Base-by-base conservation (phyloP, 805 yeast genomes). In the Candida patagonica region DNA sequence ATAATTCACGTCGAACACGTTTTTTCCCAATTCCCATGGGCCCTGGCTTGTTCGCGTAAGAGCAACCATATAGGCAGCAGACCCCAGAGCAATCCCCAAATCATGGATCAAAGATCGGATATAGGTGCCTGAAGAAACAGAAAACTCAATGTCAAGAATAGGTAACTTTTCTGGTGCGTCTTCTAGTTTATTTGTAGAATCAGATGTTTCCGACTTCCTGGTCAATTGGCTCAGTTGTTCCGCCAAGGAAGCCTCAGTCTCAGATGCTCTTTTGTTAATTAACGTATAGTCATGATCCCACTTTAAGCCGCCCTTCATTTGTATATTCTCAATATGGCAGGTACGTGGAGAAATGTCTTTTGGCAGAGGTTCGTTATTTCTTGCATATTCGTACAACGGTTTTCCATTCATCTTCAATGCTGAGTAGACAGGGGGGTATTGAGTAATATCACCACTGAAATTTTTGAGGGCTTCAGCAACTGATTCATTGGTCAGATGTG, bases 321-420 rank as follows among this genome's bases (percentile, higher is more conserved):
- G 66, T 30, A 86, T 53, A 26, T 68, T 71, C 48, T 65, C 61
- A 2, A 92, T 71, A 23, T 66, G 68, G 10, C 86, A 86, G 22
- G 75, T 74, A 49, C 98, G 70, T 1, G 83, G 72, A 52, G 82
- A 77, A 38, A 94, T 85, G n/a, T 80, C 73, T 37, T 74, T 71
- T 0, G 98, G 98, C 16, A 92, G 67, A 0, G 95, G 89, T 20
- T 73, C 65, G 0, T 94, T 94, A 46, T 81, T 74, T 47, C 98
- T 70, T 1, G 98, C 98, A 57, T 92, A 92, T 52, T 89, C 95
- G 56, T 94, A 87, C 35, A 94, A 64, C 3, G 95, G 94, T 61
- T 79, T 86, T 13, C 99, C 99, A 55, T 86, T 79, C 78, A 94
- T 81, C 56, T 89, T 89, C 43, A 94, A 65, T 0, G 98, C 98